These are phyloP conservation scores for Geotrichum cucujoidarum DNA, from an alignment of 1,139 yeast genomes.

Conservation along the genomic window DNA sequence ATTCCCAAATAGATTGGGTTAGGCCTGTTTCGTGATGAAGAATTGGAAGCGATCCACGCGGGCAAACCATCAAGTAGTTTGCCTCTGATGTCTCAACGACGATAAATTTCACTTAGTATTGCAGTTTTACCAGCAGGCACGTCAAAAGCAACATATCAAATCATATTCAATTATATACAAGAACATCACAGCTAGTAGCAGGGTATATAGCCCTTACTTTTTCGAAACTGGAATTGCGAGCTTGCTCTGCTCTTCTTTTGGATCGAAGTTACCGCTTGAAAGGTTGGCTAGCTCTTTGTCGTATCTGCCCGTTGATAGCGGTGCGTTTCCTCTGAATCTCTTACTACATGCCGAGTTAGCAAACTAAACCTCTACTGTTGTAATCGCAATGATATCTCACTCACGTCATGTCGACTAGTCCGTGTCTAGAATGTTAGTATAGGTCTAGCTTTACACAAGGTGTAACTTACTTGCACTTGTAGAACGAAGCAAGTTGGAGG, in stretches of 20 bases:
- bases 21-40: too few species aligned
- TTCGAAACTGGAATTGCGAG: constrained; percentile 16
- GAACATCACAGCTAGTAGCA: background rate
- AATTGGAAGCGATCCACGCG: too few species aligned
- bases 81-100: too few species aligned
- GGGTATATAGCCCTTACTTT: too few species aligned
- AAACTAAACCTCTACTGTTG: too few species aligned
- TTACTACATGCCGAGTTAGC: constrained; percentile 42
- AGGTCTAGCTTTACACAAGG: too few species aligned
- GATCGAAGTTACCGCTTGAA: constrained; percentile 73
- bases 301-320: constrained; percentile 85
- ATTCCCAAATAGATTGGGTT: too few species aligned
- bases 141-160: too few species aligned
- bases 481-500: constrained; percentile 75
- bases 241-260: constrained; percentile 64
- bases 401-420: constrained; percentile 53
- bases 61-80: too few species aligned
- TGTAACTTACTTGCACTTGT: constrained; percentile 62
- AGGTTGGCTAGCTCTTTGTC: constrained; percentile 80
- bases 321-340: constrained; percentile 90
- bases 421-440: constrained; percentile 22
- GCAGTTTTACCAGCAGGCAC: too few species aligned
- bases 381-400: constrained; percentile 1
- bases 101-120: too few species aligned
- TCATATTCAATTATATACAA: background rate